These are phyloP conservation scores for Tilletia indica DNA, from an alignment of 1,284 basidiomycete genomes.

Conservation along the genomic window DNA sequence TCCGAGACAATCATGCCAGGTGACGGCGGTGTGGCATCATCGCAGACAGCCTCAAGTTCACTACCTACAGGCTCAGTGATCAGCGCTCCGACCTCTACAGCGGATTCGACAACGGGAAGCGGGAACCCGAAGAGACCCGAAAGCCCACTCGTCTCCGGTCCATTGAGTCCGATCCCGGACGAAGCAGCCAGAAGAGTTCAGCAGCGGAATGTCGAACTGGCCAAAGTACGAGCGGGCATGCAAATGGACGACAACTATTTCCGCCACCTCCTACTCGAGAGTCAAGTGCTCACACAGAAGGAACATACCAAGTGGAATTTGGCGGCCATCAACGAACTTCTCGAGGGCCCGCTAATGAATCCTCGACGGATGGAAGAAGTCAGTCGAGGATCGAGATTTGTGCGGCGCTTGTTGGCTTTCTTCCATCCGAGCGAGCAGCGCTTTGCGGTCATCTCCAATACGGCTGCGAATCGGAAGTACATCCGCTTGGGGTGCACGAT, in stretches of 20 bases:
- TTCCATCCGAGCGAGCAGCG: slow-evolving; percentile 84
- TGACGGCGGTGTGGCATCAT: not conserved
- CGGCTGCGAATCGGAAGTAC: slow-evolving; percentile 59
- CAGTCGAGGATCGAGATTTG: slow-evolving; percentile 82
- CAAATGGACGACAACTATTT: slow-evolving; percentile 60
- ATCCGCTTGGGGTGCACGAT: slow-evolving; percentile 64
- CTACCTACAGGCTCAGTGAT: too few relatives aligned
- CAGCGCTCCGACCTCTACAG: too few relatives aligned
- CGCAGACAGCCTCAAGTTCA: too few relatives aligned
- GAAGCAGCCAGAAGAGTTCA: slow-evolving; percentile 1
- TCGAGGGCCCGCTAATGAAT: slow-evolving; percentile 88
- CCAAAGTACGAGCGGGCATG: slow-evolving; percentile 80
- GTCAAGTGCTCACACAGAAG: slow-evolving; percentile 77
- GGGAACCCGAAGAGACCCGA: too few relatives aligned
- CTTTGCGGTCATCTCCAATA: slow-evolving; percentile 75
- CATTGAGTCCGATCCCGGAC: not conserved
- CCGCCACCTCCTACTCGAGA: slow-evolving; percentile 46
- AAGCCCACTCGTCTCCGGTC: not conserved
- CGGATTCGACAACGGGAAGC: too few relatives aligned
- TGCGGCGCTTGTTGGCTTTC: slow-evolving; percentile 82
- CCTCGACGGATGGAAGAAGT: slow-evolving; percentile 93
- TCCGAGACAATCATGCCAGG: slow-evolving; percentile 23
- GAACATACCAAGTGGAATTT: slow-evolving; percentile 92
- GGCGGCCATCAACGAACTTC: slow-evolving; percentile 79
- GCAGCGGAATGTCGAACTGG: slow-evolving; percentile 81